These are phyloP conservation scores for Fusarium multiceps DNA, from an alignment of 2,329 filamentous ascomycete genomes.

Conservation along the genomic window DNA sequence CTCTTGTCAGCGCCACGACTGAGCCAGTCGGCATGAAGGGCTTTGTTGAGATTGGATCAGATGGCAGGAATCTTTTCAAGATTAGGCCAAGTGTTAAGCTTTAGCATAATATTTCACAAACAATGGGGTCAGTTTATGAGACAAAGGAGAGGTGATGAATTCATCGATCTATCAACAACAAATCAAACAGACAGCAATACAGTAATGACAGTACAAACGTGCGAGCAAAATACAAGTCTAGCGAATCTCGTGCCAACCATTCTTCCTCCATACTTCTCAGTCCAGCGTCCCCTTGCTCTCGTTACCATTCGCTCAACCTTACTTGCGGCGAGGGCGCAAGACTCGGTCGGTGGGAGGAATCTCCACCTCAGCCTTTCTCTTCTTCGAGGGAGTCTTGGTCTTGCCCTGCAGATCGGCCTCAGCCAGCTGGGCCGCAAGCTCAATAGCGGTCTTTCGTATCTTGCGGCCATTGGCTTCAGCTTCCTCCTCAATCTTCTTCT, in stretches of 20 bases:
- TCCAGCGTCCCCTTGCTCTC: background rate
- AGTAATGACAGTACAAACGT: background rate
- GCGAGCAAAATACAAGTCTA: background rate
- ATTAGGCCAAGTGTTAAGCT: background rate
- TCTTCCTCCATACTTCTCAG: background rate
- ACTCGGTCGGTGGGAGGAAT: background rate
- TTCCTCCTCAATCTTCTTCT: background rate
- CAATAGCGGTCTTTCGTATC: too few species aligned
- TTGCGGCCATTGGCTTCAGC: background rate
- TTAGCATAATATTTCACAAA: background rate
- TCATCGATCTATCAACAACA: background rate
- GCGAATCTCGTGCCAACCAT: background rate
- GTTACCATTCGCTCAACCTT: background rate
- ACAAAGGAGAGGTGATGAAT: background rate
- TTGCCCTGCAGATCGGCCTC: background rate
- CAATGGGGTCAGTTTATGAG: background rate
- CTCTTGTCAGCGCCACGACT: conserved; percentile 9
- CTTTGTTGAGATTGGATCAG: background rate
- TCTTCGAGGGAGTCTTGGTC: background rate
- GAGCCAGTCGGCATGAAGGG: conserved; percentile 40
- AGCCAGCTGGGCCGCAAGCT: too few species aligned
- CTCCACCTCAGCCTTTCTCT: background rate
- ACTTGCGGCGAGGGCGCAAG: background rate
- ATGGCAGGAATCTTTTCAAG: background rate
- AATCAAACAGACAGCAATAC: background rate